A percentile compares a stretch with the other conserved stretches of the same genome.
These are phyloP conservation scores for Schoenoplectus tabernaemontani DNA, from an alignment of 202 grass and related monocot genomes.

Conservation along the genomic window DNA sequence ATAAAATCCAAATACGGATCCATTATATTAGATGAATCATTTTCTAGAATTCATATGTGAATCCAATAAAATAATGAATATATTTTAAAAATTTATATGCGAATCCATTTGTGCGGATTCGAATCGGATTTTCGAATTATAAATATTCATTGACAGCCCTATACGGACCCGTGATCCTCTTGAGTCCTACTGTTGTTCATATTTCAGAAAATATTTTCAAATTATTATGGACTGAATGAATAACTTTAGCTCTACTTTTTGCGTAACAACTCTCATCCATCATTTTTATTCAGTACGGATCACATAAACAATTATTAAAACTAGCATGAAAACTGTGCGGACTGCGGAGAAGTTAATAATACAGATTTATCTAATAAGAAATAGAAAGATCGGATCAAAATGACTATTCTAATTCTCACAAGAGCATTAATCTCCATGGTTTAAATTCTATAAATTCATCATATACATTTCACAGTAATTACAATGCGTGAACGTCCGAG, in stretches of 20 bases:
- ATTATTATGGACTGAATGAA: neutral
- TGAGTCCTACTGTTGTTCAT: no score
- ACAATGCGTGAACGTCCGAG: neutral
- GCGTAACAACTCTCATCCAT: neutral
- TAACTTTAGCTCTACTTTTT: neutral
- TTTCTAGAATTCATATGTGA: no score
- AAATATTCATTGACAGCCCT: no score
- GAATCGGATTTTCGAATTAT: no score
- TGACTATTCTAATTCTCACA: neutral
- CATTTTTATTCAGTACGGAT: neutral
- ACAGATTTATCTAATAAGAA: neutral
- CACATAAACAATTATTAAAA: constrained; percentile 1
- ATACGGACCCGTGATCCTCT: no score
- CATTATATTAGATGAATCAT: no score
- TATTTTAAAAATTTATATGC: no score
- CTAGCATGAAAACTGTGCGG: neutral
- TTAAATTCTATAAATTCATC: neutral
- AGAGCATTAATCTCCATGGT: neutral
- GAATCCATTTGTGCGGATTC: no score
- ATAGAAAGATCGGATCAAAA: neutral
- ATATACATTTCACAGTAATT: neutral
- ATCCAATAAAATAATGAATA: no score
- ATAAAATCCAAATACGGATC: no score
- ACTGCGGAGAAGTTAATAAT: neutral
- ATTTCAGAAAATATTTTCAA: no score